phyloP scores from a whole-genome alignment of 495 filamentous ascomycete species.

The Hypoxylon trugodes region DNA sequence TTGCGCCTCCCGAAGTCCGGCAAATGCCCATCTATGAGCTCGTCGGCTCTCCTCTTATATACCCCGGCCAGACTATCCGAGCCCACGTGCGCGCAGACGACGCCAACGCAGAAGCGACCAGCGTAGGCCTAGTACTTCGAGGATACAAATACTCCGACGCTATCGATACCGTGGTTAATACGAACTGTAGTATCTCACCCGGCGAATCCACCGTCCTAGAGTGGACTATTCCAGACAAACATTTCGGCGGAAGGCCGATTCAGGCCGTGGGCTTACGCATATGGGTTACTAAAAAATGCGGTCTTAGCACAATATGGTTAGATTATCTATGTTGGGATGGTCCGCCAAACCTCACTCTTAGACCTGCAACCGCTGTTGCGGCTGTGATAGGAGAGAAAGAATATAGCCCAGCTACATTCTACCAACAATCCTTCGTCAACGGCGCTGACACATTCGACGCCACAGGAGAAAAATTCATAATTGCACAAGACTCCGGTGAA shows the following conservation, averaged over 20 bases:
- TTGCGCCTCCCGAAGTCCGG: slow-evolving; percentile 31
- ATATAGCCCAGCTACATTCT: slow-evolving; percentile 20
- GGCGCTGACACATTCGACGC: slow-evolving; percentile 32
- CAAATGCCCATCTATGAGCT: slow-evolving; percentile 35
- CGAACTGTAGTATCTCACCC: neutral
- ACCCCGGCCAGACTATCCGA: slow-evolving; percentile 39
- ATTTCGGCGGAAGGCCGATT: slow-evolving; percentile 37
- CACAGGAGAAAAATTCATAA: slow-evolving; percentile 10
- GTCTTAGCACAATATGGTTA: slow-evolving; percentile 31
- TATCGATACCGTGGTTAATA: slow-evolving; percentile 11
- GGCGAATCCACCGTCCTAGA: neutral
- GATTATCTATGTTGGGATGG: slow-evolving; percentile 37
- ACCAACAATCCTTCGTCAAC: slow-evolving; percentile 41
- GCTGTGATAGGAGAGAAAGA: neutral
- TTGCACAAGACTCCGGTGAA: slow-evolving; percentile 40
- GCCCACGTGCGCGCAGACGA: slow-evolving; percentile 11
- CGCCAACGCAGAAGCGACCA: neutral
- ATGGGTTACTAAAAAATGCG: neutral
- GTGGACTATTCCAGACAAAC: slow-evolving; percentile 33
- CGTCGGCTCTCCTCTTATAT: slow-evolving; percentile 39
- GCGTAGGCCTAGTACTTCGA: slow-evolving; percentile 21
- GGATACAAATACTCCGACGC: slow-evolving; percentile 33
- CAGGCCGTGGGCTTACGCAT: slow-evolving; percentile 38
- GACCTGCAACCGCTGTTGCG: too few species aligned
- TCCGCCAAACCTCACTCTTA: slow-evolving; percentile 30